Evolutionary conservation across 2,329 filamentous ascomycete genomes (phyloP), one percentile per base, ranked within the genome.

Genomic region (Aureobasidium sp.): DNA sequence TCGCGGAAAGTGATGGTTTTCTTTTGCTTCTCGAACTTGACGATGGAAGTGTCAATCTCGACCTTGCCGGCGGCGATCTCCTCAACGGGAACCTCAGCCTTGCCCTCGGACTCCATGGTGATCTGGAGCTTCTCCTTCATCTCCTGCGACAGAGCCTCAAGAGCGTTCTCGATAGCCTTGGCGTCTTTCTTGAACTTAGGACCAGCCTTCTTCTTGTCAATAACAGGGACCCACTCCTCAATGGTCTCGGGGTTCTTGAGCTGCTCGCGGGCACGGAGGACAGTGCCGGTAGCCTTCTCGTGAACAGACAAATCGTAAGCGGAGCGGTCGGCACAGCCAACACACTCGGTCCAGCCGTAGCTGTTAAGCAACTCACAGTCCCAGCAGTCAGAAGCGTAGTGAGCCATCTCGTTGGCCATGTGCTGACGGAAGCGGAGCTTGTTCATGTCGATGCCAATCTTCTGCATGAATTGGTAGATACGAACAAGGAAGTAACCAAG

Each of bases 361-460:
- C 89, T 92, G 63, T 90, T 97, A 66, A 89, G 81, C 61, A 99
- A 80, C 76, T 99, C 94, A 15, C 92, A 93, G 76, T 99, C 94
- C 94, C 94, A 97, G 79, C 94, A 99, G 79, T 99, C 94, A 62
- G 87, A 84, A 51, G 94, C 94, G 74, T 99, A 99, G 77, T 99
- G 94, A 17, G 94, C 87, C 87, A 90, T 90, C 73, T 90, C 87
- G 69, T 90, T 90, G 56, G 84, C 83, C 92, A 99, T 97, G 78
- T 99, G 94, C 77, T 99, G 94, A 71, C 94, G 86, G 83, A 97
- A 97, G 60, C 94, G 89, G 69, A 97, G 84, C 81, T 97, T 99
- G 67, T 80, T 83, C 73, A 85, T 81, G 74, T 97, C 93, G 52
- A 96, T 82, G 72, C 94, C 94, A 68, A 99, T 88, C 77, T 88